Base-by-base conservation (phyloP, 345 rosid species). In the Microcos paniculata region DNA sequence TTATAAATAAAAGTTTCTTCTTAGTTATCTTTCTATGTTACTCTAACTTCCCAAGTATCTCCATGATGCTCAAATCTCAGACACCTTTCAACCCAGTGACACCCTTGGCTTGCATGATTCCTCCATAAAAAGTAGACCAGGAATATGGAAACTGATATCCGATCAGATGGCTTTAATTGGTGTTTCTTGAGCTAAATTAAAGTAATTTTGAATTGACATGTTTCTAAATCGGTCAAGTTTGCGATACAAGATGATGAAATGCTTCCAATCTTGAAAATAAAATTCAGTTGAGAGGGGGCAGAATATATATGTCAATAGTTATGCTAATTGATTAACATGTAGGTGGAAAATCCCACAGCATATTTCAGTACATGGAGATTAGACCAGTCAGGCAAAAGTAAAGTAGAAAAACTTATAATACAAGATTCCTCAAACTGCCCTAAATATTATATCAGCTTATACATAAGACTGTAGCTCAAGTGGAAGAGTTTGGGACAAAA, bases 401-500 rank as follows among this genome's bases (percentile, higher is more conserved):
- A 64, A 69, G 18, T 31, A 69, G 24, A 28, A 65, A 31, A 69
- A 30, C 42, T 21, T 46, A 38, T 35, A 56, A 55, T 28, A 75
- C 59, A 71, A 79, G 62, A 70, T 61, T 11, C 40, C 12, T 0
- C 71, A 45, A 64, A 11, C 52, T 31, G 18, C 45, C 6, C 51
- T 3, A 53, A 51, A 40, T n/a, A 48, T 48, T 3, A 40, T 63
- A 73, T 66, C 24, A 57, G 45, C 43, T 38, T 40, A 45, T 55
- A 8, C 45, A 13, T 62, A 48, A 18, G 40, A 55, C 63, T 63
- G 4, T 62, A n/a, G 70, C 61, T 19, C 31, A 46, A 68, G 71
- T 75, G 42, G 73, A 63, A 53, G 40, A 59, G 78, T 51, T 51
- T 77, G 82, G 78, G 70, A 61, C 77, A 80, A 84, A 74, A 77